Percentiles rank a stretch among this genome's conserved stretches.
phyloP scores from a whole-genome alignment of 805 yeast species.

The Debaryomyces castellii region DNA sequence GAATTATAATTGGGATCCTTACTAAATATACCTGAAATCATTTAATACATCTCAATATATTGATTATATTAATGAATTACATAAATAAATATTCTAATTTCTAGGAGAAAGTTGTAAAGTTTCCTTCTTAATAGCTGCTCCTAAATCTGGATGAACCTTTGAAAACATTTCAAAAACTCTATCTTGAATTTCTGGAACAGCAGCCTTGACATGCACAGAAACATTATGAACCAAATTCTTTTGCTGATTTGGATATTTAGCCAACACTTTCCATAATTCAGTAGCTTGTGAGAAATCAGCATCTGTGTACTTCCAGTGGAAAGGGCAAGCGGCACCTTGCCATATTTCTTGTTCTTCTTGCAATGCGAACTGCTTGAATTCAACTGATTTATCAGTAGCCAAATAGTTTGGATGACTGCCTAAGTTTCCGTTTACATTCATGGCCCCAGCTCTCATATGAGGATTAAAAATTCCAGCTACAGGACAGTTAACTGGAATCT shows the following conservation, averaged over 20 bases:
- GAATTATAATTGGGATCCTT: too few relatives aligned
- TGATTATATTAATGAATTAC: too few relatives aligned
- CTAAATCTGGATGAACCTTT: constrained; percentile 70
- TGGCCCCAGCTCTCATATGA: constrained; percentile 85
- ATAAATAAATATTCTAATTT: constrained; percentile 20
- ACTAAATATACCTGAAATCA: too few relatives aligned
- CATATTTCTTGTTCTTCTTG: constrained; percentile 77
- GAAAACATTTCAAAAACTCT: constrained; percentile 73
- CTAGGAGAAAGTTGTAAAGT: constrained; percentile 52
- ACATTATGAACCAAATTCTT: constrained; percentile 79
- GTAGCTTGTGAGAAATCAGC: constrained; percentile 81
- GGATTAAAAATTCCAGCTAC: constrained; percentile 44
- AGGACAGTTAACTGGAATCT: constrained; percentile 88
- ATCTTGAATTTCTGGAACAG: constrained; percentile 75
- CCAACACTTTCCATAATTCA: constrained; percentile 75
- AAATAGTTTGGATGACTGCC: constrained; percentile 78
- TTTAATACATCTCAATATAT: too few relatives aligned
- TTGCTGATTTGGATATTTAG: too few relatives aligned
- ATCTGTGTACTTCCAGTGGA: constrained; percentile 77
- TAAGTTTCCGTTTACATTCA: constrained; percentile 61
- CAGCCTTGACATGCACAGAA: constrained; percentile 68
- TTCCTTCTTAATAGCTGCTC: constrained; percentile 64
- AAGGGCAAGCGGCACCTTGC: constrained; percentile 79
- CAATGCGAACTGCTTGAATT: constrained; percentile 51
- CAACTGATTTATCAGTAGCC: constrained; percentile 52